Conservation (phyloP, 768 basidiomycete genomes). For the Mycena belliarum region DNA sequence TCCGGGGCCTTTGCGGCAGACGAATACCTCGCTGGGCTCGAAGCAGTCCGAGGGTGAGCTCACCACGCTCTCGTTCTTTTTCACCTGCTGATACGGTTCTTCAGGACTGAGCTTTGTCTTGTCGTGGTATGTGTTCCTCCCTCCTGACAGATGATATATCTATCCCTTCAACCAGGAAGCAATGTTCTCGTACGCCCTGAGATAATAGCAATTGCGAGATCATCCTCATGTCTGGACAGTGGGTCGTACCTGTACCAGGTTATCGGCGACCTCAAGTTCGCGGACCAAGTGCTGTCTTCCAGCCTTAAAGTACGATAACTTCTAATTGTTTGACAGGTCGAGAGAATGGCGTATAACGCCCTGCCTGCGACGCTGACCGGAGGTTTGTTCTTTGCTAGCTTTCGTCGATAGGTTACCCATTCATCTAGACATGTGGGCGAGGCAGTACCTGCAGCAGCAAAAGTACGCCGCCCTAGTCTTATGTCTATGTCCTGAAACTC, state of each 20-base stretch:
- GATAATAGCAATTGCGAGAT: neutral
- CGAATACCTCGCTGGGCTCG: conserved; percentile 55
- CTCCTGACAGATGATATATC: neutral
- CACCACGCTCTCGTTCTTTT: neutral
- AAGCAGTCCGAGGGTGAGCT: conserved; percentile 50
- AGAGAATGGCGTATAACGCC: conserved; percentile 43
- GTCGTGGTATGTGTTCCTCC: conserved; percentile 45
- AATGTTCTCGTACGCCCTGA: conserved; percentile 51
- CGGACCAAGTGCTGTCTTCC: conserved; percentile 40
- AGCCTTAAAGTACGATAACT: neutral
- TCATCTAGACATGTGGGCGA: conserved; percentile 53
- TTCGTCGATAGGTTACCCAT: neutral
- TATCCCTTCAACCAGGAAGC: conserved; percentile 42
- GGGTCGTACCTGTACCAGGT: conserved; percentile 59
- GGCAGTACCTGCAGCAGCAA: conserved; percentile 60
- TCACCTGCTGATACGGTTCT: neutral
- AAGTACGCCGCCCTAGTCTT: conserved; percentile 30
- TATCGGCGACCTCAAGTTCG: conserved; percentile 53
- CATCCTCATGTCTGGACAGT: conserved; percentile 26
- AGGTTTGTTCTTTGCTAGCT: conserved; percentile 25
- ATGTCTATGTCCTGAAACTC: neutral
- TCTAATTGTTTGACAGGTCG: conserved; percentile 22
- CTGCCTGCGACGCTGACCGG: conserved; percentile 40
- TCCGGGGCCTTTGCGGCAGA: conserved; percentile 59
- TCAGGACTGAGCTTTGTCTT: conserved; percentile 54